Conservation (phyloP, 1,284 basidiomycete genomes). For the Tilletiopsis washingtonensis region DNA sequence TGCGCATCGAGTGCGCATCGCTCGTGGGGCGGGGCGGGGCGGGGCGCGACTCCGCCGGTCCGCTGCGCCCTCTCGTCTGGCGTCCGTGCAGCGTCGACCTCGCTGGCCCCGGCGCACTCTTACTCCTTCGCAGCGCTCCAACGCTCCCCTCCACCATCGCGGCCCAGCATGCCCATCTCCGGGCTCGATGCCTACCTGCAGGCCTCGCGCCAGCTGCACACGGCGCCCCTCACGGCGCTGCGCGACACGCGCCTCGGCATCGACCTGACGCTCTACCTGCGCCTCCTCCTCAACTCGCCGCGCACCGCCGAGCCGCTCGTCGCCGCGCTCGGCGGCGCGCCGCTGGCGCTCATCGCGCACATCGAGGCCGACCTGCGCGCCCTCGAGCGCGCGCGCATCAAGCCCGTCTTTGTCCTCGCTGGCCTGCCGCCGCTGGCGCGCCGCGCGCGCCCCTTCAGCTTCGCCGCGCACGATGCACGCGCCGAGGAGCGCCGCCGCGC, state of each 20-base stretch:
- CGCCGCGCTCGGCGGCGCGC: constrained; percentile 86
- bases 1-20: too few relatives aligned
- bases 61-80: too few relatives aligned
- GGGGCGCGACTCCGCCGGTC: too few relatives aligned
- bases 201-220: constrained; percentile 79
- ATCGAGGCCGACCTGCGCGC: constrained; percentile 85
- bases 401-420: constrained; percentile 94
- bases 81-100: too few relatives aligned
- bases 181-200: constrained; percentile 49
- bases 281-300: constrained; percentile 66
- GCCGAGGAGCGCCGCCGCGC: constrained; percentile 30
- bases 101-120: too few relatives aligned
- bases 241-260: constrained; percentile 92
- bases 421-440: constrained; percentile 51
- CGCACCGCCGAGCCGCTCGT: constrained; percentile 75
- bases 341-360: constrained; percentile 57
- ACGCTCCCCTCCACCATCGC: neutral
- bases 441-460: constrained; percentile 26
- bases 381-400: constrained; percentile 84
- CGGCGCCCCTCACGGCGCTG: constrained; percentile 71
- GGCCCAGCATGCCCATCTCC: neutral
- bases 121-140: neutral
- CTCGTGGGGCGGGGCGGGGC: too few relatives aligned
- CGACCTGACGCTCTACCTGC: constrained; percentile 86
- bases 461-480: constrained; percentile 6